Evolutionary conservation across 257 asterid species (phyloP).

Genomic region (Thymus quinquecostatus): DNA sequence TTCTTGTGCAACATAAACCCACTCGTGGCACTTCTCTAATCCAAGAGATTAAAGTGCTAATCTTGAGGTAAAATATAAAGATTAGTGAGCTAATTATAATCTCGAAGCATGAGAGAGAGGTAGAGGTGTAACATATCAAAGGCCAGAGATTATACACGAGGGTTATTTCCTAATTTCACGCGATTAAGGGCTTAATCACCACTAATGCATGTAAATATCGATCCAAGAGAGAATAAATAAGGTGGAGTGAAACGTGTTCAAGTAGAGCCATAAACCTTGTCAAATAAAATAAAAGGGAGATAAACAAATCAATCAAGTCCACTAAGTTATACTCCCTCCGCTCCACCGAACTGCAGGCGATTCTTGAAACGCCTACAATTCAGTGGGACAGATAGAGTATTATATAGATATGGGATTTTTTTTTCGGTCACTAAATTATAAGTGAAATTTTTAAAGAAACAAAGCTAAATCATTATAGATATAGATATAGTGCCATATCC

Average conservation of each 20-base stretch:
- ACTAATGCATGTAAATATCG: constrained; percentile 20
- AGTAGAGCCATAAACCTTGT: not conserved
- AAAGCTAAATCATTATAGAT: too few relatives aligned
- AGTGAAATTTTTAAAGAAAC: too few relatives aligned
- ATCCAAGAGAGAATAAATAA: constrained; percentile 7
- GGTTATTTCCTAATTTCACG: constrained; percentile 17
- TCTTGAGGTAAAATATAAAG: constrained; percentile 30
- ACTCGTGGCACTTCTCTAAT: constrained; percentile 51
- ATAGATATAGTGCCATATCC: too few relatives aligned
- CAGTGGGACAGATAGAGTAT: too few relatives aligned
- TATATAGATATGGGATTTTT: too few relatives aligned
- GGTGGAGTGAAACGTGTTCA: not conserved
- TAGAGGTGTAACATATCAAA: constrained; percentile 21
- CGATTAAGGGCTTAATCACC: constrained; percentile 35
- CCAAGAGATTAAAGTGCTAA: constrained; percentile 42
- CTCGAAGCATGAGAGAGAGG: constrained; percentile 33
- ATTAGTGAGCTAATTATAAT: constrained; percentile 26
- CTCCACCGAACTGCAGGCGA: too few relatives aligned
- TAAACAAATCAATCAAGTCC: not conserved
- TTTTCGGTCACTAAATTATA: too few relatives aligned
- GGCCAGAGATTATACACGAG: constrained; percentile 46
- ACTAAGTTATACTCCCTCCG: too few relatives aligned
- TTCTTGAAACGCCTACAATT: too few relatives aligned
- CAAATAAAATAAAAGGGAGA: not conserved
- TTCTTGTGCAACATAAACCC: constrained; percentile 17